These are phyloP conservation scores for Hymenoscyphus salicellus DNA, from an alignment of 2,329 filamentous ascomycete genomes.

Conservation along the genomic window DNA sequence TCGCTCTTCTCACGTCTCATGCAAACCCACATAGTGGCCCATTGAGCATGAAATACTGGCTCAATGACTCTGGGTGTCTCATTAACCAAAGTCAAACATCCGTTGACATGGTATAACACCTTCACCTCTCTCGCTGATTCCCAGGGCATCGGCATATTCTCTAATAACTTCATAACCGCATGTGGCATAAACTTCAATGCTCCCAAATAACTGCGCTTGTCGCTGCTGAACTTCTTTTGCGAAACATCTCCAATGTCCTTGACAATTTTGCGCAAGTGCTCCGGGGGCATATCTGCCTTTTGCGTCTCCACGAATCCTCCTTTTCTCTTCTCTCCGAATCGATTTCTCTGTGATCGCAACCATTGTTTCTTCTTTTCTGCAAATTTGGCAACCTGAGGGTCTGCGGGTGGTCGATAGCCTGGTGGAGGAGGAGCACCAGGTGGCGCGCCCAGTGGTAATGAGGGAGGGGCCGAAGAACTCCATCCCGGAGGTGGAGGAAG, in stretches of 20 bases:
- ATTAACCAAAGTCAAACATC: constrained; percentile 93
- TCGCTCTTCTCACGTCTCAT: constrained; percentile 99
- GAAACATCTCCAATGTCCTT: constrained; percentile 98
- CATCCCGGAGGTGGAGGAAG: constrained; percentile 68
- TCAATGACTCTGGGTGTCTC: constrained; percentile 96
- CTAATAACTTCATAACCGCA: constrained; percentile 90
- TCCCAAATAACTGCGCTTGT: constrained; percentile 96
- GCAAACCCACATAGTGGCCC: constrained; percentile 98
- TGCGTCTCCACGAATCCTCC: constrained; percentile 96
- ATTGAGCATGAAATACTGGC: constrained; percentile 95
- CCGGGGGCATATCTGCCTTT: constrained; percentile 97
- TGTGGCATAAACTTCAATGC: constrained; percentile 99
- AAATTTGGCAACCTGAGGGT: constrained; percentile 88
- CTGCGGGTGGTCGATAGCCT: constrained; percentile 74
- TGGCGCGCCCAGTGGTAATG: constrained; percentile 47
- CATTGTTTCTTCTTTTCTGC: constrained; percentile 99
- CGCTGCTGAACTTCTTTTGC: constrained; percentile 98
- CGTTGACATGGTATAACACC: constrained; percentile 97
- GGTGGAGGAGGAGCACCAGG: constrained; percentile 69
- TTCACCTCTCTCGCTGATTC: constrained; percentile 95
- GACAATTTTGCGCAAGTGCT: constrained; percentile 97
- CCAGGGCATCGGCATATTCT: constrained; percentile 99
- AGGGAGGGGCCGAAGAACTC: constrained; percentile 50
- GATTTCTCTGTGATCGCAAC: constrained; percentile 84
- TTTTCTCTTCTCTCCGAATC: constrained; percentile 96